These are phyloP conservation scores for Discostella stelligeroides DNA, from an alignment of 108 stramenopile species.

Conservation along the genomic window DNA sequence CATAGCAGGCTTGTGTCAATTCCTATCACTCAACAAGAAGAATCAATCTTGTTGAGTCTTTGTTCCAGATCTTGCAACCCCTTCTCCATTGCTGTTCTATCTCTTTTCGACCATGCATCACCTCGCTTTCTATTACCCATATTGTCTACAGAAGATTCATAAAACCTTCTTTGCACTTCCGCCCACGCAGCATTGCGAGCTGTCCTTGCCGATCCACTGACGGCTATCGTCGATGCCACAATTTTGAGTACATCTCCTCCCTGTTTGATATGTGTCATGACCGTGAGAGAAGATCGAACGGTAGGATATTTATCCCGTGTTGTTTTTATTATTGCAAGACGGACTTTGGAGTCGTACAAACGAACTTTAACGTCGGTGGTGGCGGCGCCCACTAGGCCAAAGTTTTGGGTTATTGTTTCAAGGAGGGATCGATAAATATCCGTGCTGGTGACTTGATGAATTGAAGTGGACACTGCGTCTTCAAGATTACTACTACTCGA, in stretches of 20 bases:
- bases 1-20: too few species aligned
- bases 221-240: constrained; percentile 58
- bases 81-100: constrained; percentile 17
- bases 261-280: constrained; percentile 45
- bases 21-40: constrained; percentile 19
- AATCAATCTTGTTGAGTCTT: constrained; percentile 34
- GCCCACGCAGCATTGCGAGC: constrained; percentile 58
- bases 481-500: constrained; percentile 8
- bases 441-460: constrained; percentile 24
- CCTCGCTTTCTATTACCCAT: not conserved
- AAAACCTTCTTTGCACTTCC: constrained; percentile 41
- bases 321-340: constrained; percentile 59
- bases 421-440: constrained; percentile 41
- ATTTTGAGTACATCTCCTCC: constrained; percentile 30
- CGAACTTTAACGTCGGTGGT: constrained; percentile 49
- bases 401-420: constrained; percentile 34
- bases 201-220: constrained; percentile 69
- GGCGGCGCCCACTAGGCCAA: constrained; percentile 25
- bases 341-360: constrained; percentile 53
- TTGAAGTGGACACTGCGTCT: not conserved
- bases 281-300: constrained; percentile 54
- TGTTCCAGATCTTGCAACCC: constrained; percentile 27
- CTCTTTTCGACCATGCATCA: constrained; percentile 26
- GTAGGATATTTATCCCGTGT: constrained; percentile 51
- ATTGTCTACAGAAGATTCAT: not conserved